Evolutionary conservation across 2,329 filamentous ascomycete species (phyloP), one percentile per base, ranked within the genome.

Genomic region (Aureobasidium namibiae): DNA sequence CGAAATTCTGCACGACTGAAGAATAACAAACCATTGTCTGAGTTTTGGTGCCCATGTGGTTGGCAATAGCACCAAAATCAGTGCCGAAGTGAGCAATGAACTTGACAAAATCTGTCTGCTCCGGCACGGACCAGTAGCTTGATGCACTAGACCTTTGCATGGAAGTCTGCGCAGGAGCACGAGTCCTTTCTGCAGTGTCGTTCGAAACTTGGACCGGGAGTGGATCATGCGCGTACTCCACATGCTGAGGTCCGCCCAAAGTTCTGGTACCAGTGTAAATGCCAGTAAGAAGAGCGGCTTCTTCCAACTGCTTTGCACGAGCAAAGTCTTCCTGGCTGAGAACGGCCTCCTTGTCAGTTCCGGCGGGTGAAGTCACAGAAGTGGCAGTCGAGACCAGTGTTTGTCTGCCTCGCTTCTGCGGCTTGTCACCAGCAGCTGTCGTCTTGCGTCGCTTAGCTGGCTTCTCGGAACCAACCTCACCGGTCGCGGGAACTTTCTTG

Each of bases 61-160:
- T 79, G 41, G 89, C 87, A 72, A 92, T 92, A 4, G 82, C 82
- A 50, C 77, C 76, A 83, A 88, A 94, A 69, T 94, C 88, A 16
- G 86, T 90, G 60, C 89, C 89, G 74, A 90, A 92, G 58, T 89
- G 82, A 53, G 79, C 81, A 48, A 94, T 77, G 60, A 90, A 79
- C 59, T 80, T 81, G 36, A 86, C 85, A 71, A 94, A 94, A 67
- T 92, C 89, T 48, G 81, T 87, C 58, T 87, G 81, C 73, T 94
- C 89, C 1, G 87, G 87, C 23, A 92, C 89, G 67, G 89, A 92
- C 89, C 89, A 94, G 71, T 94, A 94, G 71, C 89, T 92, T 1
- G 87, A 90, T 14, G 71, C 67, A 42, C 66, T 66, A 29, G 67
- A 64, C 46, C 61, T 69, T 67, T 21, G 67, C 62, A 26, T 64